Percentiles rank a stretch among this genome's conserved stretches.
These are phyloP conservation scores for Populus deltoides DNA, from an alignment of 345 rosid species.

Conservation along the genomic window DNA sequence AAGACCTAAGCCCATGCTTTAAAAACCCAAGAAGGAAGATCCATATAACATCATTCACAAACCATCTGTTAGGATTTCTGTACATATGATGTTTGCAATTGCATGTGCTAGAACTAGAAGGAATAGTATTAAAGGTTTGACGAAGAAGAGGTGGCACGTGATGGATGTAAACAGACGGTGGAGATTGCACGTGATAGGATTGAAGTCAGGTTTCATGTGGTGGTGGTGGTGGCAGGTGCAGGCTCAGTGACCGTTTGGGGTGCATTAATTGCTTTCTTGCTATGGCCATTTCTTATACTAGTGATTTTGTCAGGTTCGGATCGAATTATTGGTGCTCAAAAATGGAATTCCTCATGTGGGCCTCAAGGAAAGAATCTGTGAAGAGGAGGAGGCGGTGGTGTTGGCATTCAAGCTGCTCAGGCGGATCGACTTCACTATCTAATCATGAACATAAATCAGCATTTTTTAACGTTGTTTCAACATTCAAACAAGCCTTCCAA, in stretches of 20 bases:
- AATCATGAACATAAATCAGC: too few species aligned
- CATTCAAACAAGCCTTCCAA: too few species aligned
- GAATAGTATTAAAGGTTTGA: background rate
- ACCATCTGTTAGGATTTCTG: background rate
- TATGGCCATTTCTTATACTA: background rate
- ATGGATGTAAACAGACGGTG: conserved; percentile 28
- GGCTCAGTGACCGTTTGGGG: conserved; percentile 33
- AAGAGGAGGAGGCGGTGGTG: background rate
- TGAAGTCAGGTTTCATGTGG: conserved; percentile 26
- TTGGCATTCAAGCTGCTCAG: too few species aligned
- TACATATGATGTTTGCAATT: background rate
- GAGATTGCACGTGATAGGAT: conserved; percentile 21
- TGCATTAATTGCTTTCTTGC: conserved; percentile 27
- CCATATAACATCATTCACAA: background rate
- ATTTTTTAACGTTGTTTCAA: too few species aligned
- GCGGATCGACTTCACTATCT: too few species aligned
- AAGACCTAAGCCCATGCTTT: conserved; percentile 19
- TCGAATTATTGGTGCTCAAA: conserved; percentile 6
- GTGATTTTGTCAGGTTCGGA: conserved; percentile 1
- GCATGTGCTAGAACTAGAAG: background rate
- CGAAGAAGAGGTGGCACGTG: conserved; percentile 14
- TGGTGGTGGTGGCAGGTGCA: conserved; percentile 12
- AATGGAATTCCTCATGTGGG: background rate
- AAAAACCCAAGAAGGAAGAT: conserved; percentile 7
- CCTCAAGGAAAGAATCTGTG: background rate